These are phyloP conservation scores for Zygoascus tannicola DNA, from an alignment of 805 yeast species.

Conservation along the genomic window DNA sequence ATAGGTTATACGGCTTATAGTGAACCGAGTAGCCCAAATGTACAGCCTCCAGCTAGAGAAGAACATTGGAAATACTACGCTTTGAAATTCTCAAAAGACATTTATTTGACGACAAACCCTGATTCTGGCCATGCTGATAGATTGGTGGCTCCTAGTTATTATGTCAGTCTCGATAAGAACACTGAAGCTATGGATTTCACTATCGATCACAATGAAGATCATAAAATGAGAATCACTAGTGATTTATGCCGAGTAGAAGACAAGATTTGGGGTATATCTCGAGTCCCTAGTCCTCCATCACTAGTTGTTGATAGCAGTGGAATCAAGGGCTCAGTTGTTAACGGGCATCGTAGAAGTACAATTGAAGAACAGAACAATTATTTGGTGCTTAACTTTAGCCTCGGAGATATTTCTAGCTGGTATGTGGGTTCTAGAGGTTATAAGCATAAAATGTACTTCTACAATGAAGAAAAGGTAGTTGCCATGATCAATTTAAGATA, in stretches of 20 bases:
- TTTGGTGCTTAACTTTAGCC: background rate
- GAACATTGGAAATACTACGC: conserved; percentile 69
- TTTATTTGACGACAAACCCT: conserved; percentile 61
- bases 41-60: too few species aligned
- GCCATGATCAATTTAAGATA: conserved; percentile 5
- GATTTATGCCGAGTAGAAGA: background rate
- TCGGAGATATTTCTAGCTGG: conserved; percentile 2
- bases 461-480: background rate
- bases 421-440: background rate
- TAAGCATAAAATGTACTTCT: background rate
- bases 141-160: conserved; percentile 55
- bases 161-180: conserved; percentile 26
- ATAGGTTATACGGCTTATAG: too few species aligned
- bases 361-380: background rate
- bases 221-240: background rate
- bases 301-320: background rate
- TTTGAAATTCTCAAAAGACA: conserved; percentile 42
- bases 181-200: background rate
- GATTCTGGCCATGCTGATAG: conserved; percentile 49
- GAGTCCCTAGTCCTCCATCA: background rate
- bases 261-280: background rate
- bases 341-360: background rate
- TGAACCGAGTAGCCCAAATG: too few species aligned
- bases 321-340: background rate
- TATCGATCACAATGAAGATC: background rate